Evolutionary conservation across 352 stramenopile species (phyloP).

Genomic region (Globisporangium splendens): DNA sequence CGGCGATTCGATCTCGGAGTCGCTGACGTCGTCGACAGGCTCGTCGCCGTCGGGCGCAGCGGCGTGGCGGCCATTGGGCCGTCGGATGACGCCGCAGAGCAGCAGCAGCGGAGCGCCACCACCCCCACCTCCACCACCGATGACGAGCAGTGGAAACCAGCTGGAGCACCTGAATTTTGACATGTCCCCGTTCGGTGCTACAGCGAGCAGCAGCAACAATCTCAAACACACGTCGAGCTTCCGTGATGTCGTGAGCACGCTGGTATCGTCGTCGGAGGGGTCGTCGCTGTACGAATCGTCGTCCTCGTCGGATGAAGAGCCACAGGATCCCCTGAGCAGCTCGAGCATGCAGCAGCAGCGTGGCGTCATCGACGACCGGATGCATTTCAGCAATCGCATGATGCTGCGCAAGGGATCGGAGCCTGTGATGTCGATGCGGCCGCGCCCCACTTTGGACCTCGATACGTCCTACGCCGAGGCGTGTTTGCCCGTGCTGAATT

Average conservation of each 20-base stretch:
- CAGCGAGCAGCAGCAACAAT: constrained; percentile 14
- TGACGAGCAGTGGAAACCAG: constrained; percentile 17
- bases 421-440: constrained; percentile 12
- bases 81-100: constrained; percentile 27
- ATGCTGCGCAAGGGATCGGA: constrained; percentile 21
- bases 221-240: constrained; percentile 37
- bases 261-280: constrained; percentile 39
- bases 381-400: constrained; percentile 6
- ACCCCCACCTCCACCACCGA: too few species aligned
- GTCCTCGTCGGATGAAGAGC: constrained; percentile 39
- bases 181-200: constrained; percentile 18
- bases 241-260: constrained; percentile 38
- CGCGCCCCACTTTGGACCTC: constrained; percentile 17
- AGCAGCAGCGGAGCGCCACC: constrained; percentile 4
- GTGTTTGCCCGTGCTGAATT: constrained; percentile 42
- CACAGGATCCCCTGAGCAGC: constrained; percentile 10
- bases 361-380: neutral
- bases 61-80: constrained; percentile 48
- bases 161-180: constrained; percentile 15
- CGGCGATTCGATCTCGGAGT: constrained; percentile 42
- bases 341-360: neutral
- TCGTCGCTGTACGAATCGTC: constrained; percentile 57
- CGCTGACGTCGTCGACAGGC: constrained; percentile 29
- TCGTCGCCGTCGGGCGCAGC: constrained; percentile 22
- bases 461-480: constrained; percentile 44